A percentile compares a stretch with the other conserved stretches of the same genome.
Evolutionary conservation across 306 rosid genomes (phyloP).

Genomic region (Dicorynia guianensis): DNA sequence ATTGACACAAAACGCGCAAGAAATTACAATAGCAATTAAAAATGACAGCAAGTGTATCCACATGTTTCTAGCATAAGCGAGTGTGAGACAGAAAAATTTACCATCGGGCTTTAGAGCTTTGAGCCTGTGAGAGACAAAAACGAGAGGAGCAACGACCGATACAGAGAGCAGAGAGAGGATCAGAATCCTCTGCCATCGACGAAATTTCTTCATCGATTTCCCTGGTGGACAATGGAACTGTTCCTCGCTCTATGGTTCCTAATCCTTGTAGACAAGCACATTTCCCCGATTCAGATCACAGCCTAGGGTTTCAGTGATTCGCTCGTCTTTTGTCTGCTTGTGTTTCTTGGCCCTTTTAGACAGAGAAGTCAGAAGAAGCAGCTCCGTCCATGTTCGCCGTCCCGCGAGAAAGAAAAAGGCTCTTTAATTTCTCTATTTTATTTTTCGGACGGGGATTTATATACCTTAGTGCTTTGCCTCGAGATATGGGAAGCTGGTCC

Average conservation of each 20-base stretch:
- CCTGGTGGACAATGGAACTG: conserved; percentile 27
- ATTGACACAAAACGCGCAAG: conserved; percentile 34
- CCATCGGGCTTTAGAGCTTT: conserved; percentile 56
- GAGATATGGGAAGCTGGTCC: conserved; percentile 18
- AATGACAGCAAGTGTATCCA: background rate
- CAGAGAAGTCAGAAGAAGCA: conserved; percentile 40
- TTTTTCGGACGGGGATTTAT: background rate
- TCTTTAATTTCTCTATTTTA: background rate
- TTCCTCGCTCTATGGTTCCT: conserved; percentile 36
- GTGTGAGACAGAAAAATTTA: conserved; percentile 24
- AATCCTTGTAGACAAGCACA: conserved; percentile 50
- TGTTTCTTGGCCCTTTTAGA: conserved; percentile 32
- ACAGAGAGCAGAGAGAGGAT: conserved; percentile 83
- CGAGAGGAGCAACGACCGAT: conserved; percentile 84
- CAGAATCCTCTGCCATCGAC: conserved; percentile 84
- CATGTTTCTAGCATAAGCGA: background rate
- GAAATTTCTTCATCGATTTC: conserved; percentile 75
- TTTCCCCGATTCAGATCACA: conserved; percentile 60
- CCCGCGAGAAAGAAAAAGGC: conserved; percentile 23
- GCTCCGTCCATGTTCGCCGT: conserved; percentile 70
- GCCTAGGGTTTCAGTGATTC: conserved; percentile 66
- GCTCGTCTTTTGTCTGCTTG: background rate
- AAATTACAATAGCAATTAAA: conserved; percentile 10
- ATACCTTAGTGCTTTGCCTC: background rate
- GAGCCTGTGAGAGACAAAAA: conserved; percentile 69